Conservation (phyloP, 352 stramenopile species). For the Hyaloperonospora arabidopsidis region DNA sequence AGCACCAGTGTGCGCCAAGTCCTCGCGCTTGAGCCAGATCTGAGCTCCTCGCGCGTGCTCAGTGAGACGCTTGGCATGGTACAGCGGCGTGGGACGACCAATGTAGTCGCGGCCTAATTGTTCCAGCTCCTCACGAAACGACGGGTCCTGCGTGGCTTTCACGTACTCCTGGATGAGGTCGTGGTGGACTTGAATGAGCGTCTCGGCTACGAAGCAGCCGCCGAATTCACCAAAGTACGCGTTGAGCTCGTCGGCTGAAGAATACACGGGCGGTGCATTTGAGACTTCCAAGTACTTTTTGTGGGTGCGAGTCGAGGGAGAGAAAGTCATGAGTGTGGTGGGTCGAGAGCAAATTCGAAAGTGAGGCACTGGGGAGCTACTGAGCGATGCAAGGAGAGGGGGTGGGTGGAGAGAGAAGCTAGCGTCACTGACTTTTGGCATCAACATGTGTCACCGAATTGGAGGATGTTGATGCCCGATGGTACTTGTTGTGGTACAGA, state of each 20-base stretch:
- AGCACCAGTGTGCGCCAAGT: slow-evolving; percentile 95
- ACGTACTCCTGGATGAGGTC: slow-evolving; percentile 93
- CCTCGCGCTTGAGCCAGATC: slow-evolving; percentile 98
- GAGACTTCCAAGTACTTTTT: slow-evolving; percentile 58
- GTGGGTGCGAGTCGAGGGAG: neutral
- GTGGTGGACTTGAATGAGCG: slow-evolving; percentile 92
- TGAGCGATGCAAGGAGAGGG: no score
- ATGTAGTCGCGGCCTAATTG: slow-evolving; percentile 93
- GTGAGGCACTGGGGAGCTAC: neutral
- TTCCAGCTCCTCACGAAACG: slow-evolving; percentile 92
- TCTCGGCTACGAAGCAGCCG: slow-evolving; percentile 97
- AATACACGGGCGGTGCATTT: slow-evolving; percentile 71
- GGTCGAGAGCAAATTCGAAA: slow-evolving; percentile 17
- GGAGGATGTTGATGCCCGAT: slow-evolving; percentile 15
- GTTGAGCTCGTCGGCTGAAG: slow-evolving; percentile 47
- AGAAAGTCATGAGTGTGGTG: neutral
- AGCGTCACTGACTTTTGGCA: neutral
- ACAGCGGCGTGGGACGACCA: slow-evolving; percentile 91
- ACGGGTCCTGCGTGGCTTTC: slow-evolving; percentile 89
- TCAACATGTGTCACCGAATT: slow-evolving; percentile 10
- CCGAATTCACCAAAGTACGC: slow-evolving; percentile 92
- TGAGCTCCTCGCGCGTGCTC: slow-evolving; percentile 87
- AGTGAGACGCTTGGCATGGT: slow-evolving; percentile 94
- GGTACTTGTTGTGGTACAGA: no score
- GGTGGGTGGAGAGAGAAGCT: neutral